Evolutionary conservation across 768 basidiomycete species (phyloP), one percentile per base, ranked within the genome.

Genomic region (Mycena sanguinolenta): DNA sequence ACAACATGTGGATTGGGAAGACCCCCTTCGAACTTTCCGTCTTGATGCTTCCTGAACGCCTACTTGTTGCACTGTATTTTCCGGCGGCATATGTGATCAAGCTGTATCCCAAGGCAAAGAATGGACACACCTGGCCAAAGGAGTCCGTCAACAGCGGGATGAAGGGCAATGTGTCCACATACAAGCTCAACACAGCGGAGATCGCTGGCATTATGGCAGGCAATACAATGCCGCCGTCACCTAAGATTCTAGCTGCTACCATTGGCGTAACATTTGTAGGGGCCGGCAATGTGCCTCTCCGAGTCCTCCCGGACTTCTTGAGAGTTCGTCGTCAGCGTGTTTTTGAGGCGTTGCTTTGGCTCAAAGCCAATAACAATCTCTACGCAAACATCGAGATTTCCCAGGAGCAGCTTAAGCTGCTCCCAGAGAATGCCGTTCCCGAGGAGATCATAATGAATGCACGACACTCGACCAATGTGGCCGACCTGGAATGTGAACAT

Each of bases 351-450:
- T n/a, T 50, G 21, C 2, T 21, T 5, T 85, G 84, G 82, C 63
- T 84, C 36, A 84, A 83, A 61, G 59, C 28, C 1, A 72, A 84
- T 65, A 85, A 85, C 63, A 58, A 72, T 0, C 63, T 71, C 17
- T 82, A 81, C 65, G 75, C 69, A 0, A 44, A 80, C 44, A 77
- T 84, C 14, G 59, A 73, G 0, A 80, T 85, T 4, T 53, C 63
- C 49, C 39, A 42, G 0, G 59, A 54, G 6, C 61, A 67, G 0
- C 39, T 85, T 5, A 16, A 10, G 12, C 12, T 21, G 3, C 72
- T 84, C 12, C 82, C 80, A 2, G 77, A 78, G 12, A 78, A 83
- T 49, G 78, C 78, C 58, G 73, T 84, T 0, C 84, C 84, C 1
- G 36, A 68, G 0, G 80, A 80, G 49, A 70, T 84, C 5, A 19